Percentiles rank a stretch among this genome's conserved stretches.
Conservation (phyloP, 2,329 filamentous ascomycete genomes). For the Tolypocladium pustulatum region DNA sequence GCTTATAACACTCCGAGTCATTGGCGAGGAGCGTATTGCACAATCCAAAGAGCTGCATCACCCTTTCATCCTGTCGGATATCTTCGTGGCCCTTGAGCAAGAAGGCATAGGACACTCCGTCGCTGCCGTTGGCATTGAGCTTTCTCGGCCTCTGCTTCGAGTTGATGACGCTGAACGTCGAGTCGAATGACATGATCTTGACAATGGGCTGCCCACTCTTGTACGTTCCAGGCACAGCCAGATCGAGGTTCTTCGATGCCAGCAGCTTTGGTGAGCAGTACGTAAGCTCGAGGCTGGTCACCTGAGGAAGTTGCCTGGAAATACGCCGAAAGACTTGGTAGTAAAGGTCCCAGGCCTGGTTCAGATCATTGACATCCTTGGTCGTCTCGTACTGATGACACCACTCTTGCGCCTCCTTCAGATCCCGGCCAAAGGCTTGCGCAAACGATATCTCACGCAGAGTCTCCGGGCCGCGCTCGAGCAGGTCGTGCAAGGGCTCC, state of each 20-base stretch:
- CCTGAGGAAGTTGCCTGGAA: constrained; percentile 80
- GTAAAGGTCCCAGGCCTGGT: constrained; percentile 98
- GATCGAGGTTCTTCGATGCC: constrained; percentile 71
- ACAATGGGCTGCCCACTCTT: constrained; percentile 68
- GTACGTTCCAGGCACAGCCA: constrained; percentile 95
- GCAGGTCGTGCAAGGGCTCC: constrained; percentile 79
- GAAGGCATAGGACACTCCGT: constrained; percentile 81
- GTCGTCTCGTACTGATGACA: constrained; percentile 84
- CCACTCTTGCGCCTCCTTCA: constrained; percentile 92
- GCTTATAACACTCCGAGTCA: constrained; percentile 93
- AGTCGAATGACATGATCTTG: constrained; percentile 80
- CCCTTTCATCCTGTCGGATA: constrained; percentile 95
- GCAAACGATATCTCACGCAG: constrained; percentile 94
- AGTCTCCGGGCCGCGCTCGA: constrained; percentile 87
- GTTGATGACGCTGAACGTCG: constrained; percentile 82
- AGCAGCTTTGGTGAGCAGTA: constrained; percentile 95
- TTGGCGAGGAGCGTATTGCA: constrained; percentile 92
- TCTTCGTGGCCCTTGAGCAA: constrained; percentile 98
- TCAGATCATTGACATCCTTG: constrained; percentile 87
- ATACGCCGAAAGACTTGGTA: constrained; percentile 98
- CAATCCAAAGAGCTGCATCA: constrained; percentile 98
- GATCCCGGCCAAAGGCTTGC: constrained; percentile 90
- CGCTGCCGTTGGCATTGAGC: constrained; percentile 77
- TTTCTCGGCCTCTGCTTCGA: constrained; percentile 95
- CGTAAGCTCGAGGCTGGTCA: constrained; percentile 85